These are phyloP conservation scores for Cladophialophora bantiana DNA, from an alignment of 2,329 filamentous ascomycete genomes.

Conservation along the genomic window DNA sequence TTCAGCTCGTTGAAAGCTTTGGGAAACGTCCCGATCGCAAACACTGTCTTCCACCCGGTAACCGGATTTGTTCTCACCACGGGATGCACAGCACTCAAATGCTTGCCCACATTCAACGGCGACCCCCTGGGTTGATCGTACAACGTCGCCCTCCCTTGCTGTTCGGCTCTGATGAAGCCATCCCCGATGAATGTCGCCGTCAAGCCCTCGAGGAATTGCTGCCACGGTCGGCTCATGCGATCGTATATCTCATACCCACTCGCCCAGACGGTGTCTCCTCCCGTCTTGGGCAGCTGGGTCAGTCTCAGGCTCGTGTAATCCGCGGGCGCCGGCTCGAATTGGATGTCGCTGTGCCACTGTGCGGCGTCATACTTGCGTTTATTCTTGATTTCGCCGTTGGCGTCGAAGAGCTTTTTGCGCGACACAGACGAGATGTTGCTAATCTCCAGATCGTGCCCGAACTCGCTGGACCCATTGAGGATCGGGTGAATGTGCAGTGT, in stretches of 20 bases:
- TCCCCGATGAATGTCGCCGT: constrained; percentile 63
- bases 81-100: constrained; percentile 62
- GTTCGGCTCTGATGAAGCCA: constrained; percentile 58
- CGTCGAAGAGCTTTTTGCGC: constrained; percentile 55
- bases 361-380: constrained; percentile 52
- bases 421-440: constrained; percentile 68
- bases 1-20: constrained; percentile 55
- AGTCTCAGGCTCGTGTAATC: constrained; percentile 69
- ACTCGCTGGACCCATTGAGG: constrained; percentile 61
- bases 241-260: constrained; percentile 73
- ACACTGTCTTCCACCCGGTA: constrained; percentile 68
- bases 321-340: constrained; percentile 68
- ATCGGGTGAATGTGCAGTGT: constrained; percentile 68
- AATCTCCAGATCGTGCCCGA: constrained; percentile 67
- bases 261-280: constrained; percentile 69
- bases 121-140: constrained; percentile 59
- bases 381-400: constrained; percentile 45
- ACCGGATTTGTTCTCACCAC: constrained; percentile 68
- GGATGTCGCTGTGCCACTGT: constrained; percentile 67
- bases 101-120: constrained; percentile 61
- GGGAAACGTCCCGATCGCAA: constrained; percentile 52
- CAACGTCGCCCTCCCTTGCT: constrained; percentile 32
- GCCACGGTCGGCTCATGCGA: constrained; percentile 60
- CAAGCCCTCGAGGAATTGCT: constrained; percentile 64
- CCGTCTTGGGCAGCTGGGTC: constrained; percentile 62